Evolutionary conservation across 1,284 basidiomycete species (phyloP).

Genomic region (Takashimella tepidaria): DNA sequence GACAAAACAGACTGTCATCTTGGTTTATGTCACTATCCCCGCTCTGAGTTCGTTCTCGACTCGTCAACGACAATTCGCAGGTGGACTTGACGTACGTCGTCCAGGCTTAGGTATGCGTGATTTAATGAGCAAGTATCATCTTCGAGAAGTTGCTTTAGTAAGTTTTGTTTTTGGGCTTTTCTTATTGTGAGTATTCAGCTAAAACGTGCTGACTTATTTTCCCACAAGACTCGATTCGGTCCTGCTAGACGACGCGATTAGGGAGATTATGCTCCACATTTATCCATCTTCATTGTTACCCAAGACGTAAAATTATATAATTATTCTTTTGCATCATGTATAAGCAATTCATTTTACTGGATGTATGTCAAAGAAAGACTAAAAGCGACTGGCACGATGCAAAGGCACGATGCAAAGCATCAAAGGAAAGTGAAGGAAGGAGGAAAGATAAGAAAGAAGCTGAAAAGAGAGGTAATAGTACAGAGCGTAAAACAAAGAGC

Average conservation of each 20-base stretch:
- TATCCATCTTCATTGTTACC: too few relatives aligned
- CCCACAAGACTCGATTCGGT: slow-evolving; percentile 36
- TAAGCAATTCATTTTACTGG: too few relatives aligned
- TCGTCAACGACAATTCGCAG: slow-evolving; percentile 35
- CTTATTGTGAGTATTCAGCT: too few relatives aligned
- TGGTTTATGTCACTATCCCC: slow-evolving; percentile 89
- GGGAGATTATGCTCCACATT: too few relatives aligned
- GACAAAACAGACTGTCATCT: slow-evolving; percentile 82
- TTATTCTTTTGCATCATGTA: too few relatives aligned
- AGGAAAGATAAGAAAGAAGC: neutral
- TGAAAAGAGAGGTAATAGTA: neutral
- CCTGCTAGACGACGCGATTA: slow-evolving; percentile 38
- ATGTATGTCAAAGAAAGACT: too few relatives aligned
- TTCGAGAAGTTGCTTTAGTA: slow-evolving; percentile 74
- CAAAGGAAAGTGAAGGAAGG: too few relatives aligned
- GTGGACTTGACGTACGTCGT: slow-evolving; percentile 50
- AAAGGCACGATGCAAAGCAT: too few relatives aligned
- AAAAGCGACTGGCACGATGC: too few relatives aligned
- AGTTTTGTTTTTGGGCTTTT: slow-evolving; percentile 6
- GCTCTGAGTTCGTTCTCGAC: slow-evolving; percentile 56
- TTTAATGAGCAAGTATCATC: slow-evolving; percentile 61
- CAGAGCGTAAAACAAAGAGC: too few relatives aligned
- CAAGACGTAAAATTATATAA: too few relatives aligned
- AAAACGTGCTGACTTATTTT: neutral
- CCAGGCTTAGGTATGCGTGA: slow-evolving; percentile 56